Evolutionary conservation across 1,139 yeast species (phyloP).

Genomic region (Blastobotrys apis): DNA sequence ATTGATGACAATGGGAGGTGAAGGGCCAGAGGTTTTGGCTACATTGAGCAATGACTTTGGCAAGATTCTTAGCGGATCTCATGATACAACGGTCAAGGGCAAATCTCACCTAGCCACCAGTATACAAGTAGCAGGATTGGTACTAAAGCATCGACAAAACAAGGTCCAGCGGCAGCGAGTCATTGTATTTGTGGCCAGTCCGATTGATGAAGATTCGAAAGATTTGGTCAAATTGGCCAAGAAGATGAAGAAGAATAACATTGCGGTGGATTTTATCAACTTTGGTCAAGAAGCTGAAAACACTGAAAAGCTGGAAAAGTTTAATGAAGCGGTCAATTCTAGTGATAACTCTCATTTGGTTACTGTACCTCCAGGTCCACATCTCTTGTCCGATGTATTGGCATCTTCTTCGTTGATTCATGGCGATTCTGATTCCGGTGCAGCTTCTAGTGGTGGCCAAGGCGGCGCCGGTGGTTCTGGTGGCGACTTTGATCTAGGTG

Average conservation of each 20-base stretch:
- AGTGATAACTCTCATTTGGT: conserved; percentile 80
- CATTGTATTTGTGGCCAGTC: conserved; percentile 85
- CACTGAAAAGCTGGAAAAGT: conserved; percentile 74
- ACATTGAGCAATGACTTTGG: conserved; percentile 89
- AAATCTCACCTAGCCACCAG: conserved; percentile 70
- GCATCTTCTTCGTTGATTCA: conserved; percentile 65
- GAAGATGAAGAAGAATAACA: conserved; percentile 87
- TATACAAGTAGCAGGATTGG: conserved; percentile 93
- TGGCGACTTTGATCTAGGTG: conserved; percentile 54
- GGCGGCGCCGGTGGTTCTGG: conserved; percentile 42
- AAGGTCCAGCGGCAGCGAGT: conserved; percentile 89
- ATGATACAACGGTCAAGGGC: conserved; percentile 75
- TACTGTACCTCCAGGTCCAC: conserved; percentile 85
- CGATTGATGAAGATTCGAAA: conserved; percentile 64
- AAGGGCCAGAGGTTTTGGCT: conserved; percentile 75
- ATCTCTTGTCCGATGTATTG: conserved; percentile 68
- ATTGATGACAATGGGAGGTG: conserved; percentile 80
- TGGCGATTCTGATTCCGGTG: conserved; percentile 51
- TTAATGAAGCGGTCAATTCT: conserved; percentile 68
- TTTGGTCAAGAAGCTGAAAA: conserved; percentile 87
- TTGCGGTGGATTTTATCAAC: conserved; percentile 84
- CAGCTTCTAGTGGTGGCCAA: conserved; percentile 40
- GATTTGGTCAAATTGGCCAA: conserved; percentile 83
- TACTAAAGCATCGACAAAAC: conserved; percentile 93
- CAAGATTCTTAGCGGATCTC: conserved; percentile 80